Evolutionary conservation across 2,329 filamentous ascomycete genomes (phyloP), one percentile per base, ranked within the genome.

Genomic region (Pseudogymnoascus sp.): DNA sequence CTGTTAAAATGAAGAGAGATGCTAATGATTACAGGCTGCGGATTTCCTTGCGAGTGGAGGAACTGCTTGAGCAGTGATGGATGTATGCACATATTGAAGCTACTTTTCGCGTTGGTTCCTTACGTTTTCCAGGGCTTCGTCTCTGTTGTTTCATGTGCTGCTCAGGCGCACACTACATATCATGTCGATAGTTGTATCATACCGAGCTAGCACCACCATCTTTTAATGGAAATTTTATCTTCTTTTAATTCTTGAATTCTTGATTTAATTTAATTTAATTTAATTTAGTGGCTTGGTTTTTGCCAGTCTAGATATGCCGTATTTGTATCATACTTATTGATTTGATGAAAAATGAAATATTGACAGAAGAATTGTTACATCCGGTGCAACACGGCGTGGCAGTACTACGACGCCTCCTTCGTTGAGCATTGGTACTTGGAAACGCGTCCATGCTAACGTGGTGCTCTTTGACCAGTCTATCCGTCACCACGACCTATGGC

Each of bases 41-140:
- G 71, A 73, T 65, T 73, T 66, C 66, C 70, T 73, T 66, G 72
- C 72, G 42, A 73, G 69, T 65, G 35, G 50, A 21, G 50, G 50
- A 33, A 56, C 50, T 33, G 50, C 28, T 21, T 56, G n/a, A 42
- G 14, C 33, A 25, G 33, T 16, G 16, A 8, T 21, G 33, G 33
- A 6, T 60, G 59, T 38, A 28, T 56, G 50, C 28, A 56, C 50
- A 56, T 56, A 56, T 56, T 56, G 50, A 56, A 56, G 50, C 50
- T 56, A 56, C 11, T 56, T 56, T 56, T 56, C 25, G 59, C 38
- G 33, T 60, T 31, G 23, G 21, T 60, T 40, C 23, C 33, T 60
- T 38, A 18, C 33, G 12, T 60, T 60, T 60, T 60, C 59, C 21
- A 23, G 50, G 28, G 50, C 50, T 56, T 33, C 50, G 28, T 56